phyloP scores from a whole-genome alignment of 257 asterid species.

The Solanum virginianum region DNA sequence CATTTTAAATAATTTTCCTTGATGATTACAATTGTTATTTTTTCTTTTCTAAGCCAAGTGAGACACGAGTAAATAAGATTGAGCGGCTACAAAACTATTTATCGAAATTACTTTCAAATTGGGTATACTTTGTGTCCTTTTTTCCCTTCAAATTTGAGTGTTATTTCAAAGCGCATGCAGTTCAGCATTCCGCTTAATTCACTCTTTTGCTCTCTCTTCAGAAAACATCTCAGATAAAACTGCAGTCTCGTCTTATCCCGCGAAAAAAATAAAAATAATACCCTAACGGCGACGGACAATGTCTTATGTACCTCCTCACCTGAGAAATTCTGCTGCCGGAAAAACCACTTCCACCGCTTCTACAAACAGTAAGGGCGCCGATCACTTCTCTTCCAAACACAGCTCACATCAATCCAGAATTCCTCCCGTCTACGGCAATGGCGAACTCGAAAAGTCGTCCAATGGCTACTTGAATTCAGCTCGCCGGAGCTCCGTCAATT shows the following conservation, averaged over 20 bases:
- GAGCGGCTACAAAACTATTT: too few species aligned
- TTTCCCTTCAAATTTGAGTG: not conserved
- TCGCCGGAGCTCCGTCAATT: slow-evolving; percentile 36
- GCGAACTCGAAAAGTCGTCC: slow-evolving; percentile 6
- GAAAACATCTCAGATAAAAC: not conserved
- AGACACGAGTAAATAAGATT: too few species aligned
- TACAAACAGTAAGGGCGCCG: slow-evolving; percentile 18
- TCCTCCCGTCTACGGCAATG: slow-evolving; percentile 2
- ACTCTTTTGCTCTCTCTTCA: not conserved
- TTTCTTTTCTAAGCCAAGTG: too few species aligned
- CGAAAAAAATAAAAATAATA: not conserved
- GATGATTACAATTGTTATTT: too few species aligned
- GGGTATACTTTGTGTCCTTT: too few species aligned
- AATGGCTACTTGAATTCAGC: slow-evolving; percentile 19
- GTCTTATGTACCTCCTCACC: slow-evolving; percentile 95
- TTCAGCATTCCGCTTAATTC: not conserved
- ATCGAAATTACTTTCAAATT: too few species aligned
- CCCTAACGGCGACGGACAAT: slow-evolving; percentile 22
- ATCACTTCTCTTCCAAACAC: slow-evolving; percentile 26
- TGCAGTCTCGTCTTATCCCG: slow-evolving; percentile 18
- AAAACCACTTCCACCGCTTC: slow-evolving; percentile 12
- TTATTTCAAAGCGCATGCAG: not conserved
- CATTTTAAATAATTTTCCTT: too few species aligned
- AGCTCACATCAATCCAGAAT: slow-evolving; percentile 20
- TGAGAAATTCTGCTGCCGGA: slow-evolving; percentile 46